A percentile compares a stretch with the other conserved stretches of the same genome.
Conservation (phyloP, 2,329 filamentous ascomycete genomes). For the Fusarium bactridioides region DNA sequence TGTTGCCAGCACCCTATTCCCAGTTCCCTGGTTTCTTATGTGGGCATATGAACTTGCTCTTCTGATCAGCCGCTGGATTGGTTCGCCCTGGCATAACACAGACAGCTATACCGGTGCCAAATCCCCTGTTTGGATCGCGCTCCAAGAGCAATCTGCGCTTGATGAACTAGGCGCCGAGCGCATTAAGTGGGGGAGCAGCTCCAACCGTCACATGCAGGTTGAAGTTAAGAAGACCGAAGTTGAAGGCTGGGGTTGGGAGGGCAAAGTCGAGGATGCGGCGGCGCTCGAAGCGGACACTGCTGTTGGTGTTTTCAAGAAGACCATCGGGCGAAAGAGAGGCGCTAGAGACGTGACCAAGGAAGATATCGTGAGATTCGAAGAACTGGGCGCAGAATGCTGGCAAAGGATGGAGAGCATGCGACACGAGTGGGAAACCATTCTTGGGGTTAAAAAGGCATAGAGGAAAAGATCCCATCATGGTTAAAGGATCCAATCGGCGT, state of each 20-base stretch:
- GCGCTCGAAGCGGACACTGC: constrained; percentile 53
- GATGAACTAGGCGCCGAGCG: constrained; percentile 63
- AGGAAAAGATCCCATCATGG: not conserved
- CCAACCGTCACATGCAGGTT: constrained; percentile 64
- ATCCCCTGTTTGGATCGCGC: constrained; percentile 79
- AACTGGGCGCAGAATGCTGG: constrained; percentile 69
- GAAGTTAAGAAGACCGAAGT: constrained; percentile 81
- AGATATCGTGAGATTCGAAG: constrained; percentile 67
- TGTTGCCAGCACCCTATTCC: constrained; percentile 81
- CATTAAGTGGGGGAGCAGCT: constrained; percentile 86
- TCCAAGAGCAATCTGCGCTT: constrained; percentile 70
- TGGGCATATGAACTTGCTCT: constrained; percentile 74
- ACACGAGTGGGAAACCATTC: constrained; percentile 66
- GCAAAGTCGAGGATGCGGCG: constrained; percentile 58
- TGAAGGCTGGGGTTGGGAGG: constrained; percentile 82
- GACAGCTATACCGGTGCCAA: constrained; percentile 79
- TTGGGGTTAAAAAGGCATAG: constrained; percentile 28
- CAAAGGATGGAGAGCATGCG: constrained; percentile 76
- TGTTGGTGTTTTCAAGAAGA: constrained; percentile 57
- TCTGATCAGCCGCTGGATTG: constrained; percentile 76
- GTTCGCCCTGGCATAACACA: constrained; percentile 87
- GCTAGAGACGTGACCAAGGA: constrained; percentile 68
- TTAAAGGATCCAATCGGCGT: not conserved
- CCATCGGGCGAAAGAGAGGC: constrained; percentile 66
- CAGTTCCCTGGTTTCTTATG: constrained; percentile 73